Percentiles rank a stretch among this genome's conserved stretches.
phyloP scores from a whole-genome alignment of 306 rosid genomes.

The Vigna trinervia region DNA sequence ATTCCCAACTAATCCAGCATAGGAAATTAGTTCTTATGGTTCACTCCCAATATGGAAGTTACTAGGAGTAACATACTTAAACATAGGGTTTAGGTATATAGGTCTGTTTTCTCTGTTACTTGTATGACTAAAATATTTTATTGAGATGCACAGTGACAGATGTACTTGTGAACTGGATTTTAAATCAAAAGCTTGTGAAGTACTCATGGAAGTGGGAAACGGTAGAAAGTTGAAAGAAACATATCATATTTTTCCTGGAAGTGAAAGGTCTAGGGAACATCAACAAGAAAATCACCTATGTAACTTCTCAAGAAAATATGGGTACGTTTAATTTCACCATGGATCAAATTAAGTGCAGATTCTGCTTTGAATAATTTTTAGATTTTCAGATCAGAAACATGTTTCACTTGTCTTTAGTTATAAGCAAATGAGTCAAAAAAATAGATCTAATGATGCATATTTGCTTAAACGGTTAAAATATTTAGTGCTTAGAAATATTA shows the following conservation, averaged over 20 bases:
- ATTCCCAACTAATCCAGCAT: neutral
- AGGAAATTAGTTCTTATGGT: constrained; percentile 10
- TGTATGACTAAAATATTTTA: constrained; percentile 31
- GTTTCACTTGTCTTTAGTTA: neutral
- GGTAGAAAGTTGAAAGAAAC: constrained; percentile 30
- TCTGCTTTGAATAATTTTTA: no score
- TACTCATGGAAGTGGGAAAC: constrained; percentile 22
- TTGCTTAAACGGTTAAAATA: constrained; percentile 1
- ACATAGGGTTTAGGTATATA: constrained; percentile 15
- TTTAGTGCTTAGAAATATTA: neutral
- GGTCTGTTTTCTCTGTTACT: neutral
- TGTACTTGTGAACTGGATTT: constrained; percentile 27
- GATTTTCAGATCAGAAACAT: no score
- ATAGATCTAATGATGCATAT: neutral
- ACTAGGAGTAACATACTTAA: constrained; percentile 10
- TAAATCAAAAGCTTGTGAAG: constrained; percentile 34
- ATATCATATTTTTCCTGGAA: constrained; percentile 26
- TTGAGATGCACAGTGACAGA: neutral
- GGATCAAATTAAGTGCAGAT: no score
- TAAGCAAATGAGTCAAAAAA: neutral
- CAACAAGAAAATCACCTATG: neutral
- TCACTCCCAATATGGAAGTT: constrained; percentile 29
- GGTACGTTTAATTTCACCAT: no score
- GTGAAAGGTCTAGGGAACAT: constrained; percentile 26
- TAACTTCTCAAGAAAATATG: neutral